phyloP scores from a whole-genome alignment of 495 filamentous ascomycete species.

The Cercophora samala region DNA sequence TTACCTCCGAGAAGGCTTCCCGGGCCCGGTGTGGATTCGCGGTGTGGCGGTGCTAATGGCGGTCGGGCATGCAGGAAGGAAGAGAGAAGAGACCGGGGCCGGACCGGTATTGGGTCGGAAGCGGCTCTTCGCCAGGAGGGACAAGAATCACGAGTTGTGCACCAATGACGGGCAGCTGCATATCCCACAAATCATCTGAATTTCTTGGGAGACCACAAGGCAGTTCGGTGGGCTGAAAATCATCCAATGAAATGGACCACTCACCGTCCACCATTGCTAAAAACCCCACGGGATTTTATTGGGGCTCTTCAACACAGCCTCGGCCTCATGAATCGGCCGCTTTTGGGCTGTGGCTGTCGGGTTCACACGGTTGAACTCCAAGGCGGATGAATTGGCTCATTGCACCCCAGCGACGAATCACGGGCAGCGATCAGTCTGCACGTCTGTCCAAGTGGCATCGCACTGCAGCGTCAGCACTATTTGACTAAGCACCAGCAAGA shows the following conservation, averaged over 20 bases:
- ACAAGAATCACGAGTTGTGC: conserved; percentile 2
- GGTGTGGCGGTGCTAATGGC: conserved; percentile 3
- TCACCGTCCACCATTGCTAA: conserved; percentile 1
- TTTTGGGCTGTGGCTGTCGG: conserved; percentile 15
- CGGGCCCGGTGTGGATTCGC: neutral
- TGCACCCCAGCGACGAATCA: conserved; percentile 1
- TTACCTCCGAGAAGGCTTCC: neutral
- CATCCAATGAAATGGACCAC: conserved; percentile 6
- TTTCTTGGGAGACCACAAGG: conserved; percentile 10
- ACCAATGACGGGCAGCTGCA: conserved; percentile 8
- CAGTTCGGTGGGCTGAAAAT: conserved; percentile 20
- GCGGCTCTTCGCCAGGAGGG: neutral
- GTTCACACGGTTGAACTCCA: conserved; percentile 4
- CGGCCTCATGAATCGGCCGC: conserved; percentile 19
- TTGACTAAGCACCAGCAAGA: neutral
- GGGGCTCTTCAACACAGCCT: conserved; percentile 23
- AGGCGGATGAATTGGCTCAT: conserved; percentile 3
- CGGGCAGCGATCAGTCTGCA: neutral
- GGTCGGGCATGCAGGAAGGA: neutral
- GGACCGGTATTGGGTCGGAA: neutral
- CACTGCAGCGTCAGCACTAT: conserved; percentile 3
- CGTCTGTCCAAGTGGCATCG: neutral
- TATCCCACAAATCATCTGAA: conserved; percentile 3
- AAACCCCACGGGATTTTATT: conserved; percentile 10
- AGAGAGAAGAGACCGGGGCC: neutral